Evolutionary conservation across 805 yeast genomes (phyloP), one percentile per base, ranked within the genome.

Genomic region (Barnettozyma sp.): DNA sequence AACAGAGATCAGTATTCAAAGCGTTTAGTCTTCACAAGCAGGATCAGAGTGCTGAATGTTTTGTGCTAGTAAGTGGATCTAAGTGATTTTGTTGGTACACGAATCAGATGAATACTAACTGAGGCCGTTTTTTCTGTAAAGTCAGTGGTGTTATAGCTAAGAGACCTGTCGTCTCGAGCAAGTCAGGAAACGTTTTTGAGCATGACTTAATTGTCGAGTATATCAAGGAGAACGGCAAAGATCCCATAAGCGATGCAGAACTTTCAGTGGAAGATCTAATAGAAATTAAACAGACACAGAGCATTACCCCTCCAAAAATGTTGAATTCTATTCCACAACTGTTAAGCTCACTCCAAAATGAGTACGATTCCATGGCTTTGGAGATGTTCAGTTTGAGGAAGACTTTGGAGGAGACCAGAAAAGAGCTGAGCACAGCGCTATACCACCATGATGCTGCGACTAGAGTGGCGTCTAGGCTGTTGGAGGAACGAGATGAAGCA

Each of bases 401-500:
- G 53, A 86, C 82, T 46, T 64, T 87, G 25, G 71, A 68, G 34
- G 63, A 65, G 17, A 68, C 87, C 1, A 71, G 81, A 40, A 75
- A 82, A 46, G 90, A 86, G 49, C 62, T 88, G 33, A 78, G 92
- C 21, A 62, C 81, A 2, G 79, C 95, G 0, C 60, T 87, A 26
- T 88, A 86, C 50, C 81, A 79, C 50, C 83, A 83, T 44, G 97
- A 88, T 55, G 96, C 97, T 1, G 94, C 96, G 3, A 77, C 82
- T 4, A 65, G 88, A 38, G 95, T 88, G 1, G 94, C 90, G 1
- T 78, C 94, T 0, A 68, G 70, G 22, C 76, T 85, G 2, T 63
- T 80, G n/a, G 67, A 68, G 37, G 95, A 88, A 48, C 63, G 87
- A 26, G 94, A 85, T 42, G 83, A 77, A 30, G 81, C 88, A 2